Conservation (phyloP, 2,329 filamentous ascomycete species). For the Pyricularia sp. region DNA sequence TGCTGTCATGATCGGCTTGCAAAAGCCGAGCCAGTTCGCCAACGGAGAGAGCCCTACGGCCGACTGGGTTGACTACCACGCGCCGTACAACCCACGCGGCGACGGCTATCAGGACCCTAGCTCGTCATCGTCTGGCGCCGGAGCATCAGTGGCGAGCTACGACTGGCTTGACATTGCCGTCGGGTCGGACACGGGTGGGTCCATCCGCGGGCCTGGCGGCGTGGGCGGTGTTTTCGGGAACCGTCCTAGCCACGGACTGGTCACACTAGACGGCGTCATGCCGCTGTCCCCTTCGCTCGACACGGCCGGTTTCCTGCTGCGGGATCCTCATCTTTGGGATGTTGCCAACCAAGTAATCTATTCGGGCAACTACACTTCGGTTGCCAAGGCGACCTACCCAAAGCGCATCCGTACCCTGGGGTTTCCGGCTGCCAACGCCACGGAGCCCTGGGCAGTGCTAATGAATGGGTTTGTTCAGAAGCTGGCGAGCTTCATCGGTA, state of each 20-base stretch:
- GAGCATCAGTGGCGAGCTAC: conserved; percentile 25
- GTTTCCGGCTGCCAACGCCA: conserved; percentile 12
- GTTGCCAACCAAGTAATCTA: conserved; percentile 19
- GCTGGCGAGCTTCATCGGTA: conserved; percentile 14
- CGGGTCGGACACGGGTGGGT: conserved; percentile 23
- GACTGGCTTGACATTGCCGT: conserved; percentile 31
- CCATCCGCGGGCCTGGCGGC: conserved; percentile 5
- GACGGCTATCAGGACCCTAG: conserved; percentile 34
- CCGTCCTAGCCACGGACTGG: conserved; percentile 26
- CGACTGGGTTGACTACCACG: conserved; percentile 30
- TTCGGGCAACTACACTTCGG: conserved; percentile 19
- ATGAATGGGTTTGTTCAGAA: conserved; percentile 15
- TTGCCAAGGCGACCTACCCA: conserved; percentile 13
- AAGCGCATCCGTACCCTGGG: conserved; percentile 17
- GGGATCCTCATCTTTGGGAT: conserved; percentile 22
- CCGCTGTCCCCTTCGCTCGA: conserved; percentile 28
- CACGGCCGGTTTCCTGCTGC: conserved; percentile 28
- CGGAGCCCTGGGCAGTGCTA: conserved; percentile 9
- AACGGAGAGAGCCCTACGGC: conserved; percentile 29
- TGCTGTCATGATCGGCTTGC: conserved; percentile 34
- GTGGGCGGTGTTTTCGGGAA: conserved; percentile 31
- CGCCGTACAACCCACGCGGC: conserved; percentile 30
- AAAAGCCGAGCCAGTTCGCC: conserved; percentile 34
- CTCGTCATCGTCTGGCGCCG: conserved; percentile 29
- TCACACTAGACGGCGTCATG: conserved; percentile 26